Percentiles rank a stretch among this genome's conserved stretches.
These are phyloP conservation scores for Corymbia calophylla DNA, from an alignment of 441 rosid species.

Conservation along the genomic window DNA sequence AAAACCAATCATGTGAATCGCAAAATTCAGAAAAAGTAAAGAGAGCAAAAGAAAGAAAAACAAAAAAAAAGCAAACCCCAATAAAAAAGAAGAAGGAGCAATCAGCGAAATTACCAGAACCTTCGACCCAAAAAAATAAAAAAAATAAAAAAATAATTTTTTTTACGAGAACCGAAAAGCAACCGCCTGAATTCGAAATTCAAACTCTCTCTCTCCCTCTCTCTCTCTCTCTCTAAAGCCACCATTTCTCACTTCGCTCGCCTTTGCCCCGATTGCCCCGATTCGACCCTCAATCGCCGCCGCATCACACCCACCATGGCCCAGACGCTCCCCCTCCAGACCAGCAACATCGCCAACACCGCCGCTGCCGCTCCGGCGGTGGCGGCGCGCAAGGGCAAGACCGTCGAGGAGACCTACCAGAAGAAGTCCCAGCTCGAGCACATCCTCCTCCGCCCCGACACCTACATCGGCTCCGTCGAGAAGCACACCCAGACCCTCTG, in stretches of 20 bases:
- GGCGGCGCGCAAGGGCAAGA: conserved; percentile 18
- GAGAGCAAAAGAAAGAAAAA: background rate
- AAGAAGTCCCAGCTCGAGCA: conserved; percentile 96
- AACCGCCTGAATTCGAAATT: conserved; percentile 16
- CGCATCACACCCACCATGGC: conserved; percentile 11
- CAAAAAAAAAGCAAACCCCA: no score
- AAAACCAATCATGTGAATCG: no score
- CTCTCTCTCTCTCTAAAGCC: background rate
- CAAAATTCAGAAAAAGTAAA: no score
- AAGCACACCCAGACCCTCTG: conserved; percentile 79
- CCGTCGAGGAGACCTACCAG: conserved; percentile 89
- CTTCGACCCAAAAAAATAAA: rapidly evolving
- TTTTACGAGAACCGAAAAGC: rapidly evolving
- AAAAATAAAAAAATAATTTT: background rate
- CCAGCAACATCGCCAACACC: conserved; percentile 61
- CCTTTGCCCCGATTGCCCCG: no score
- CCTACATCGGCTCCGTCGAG: conserved; percentile 94
- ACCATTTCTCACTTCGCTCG: background rate
- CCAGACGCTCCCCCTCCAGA: conserved; percentile 45
- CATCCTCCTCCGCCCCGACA: conserved; percentile 95
- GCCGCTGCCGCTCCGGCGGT: background rate
- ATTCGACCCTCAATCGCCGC: background rate
- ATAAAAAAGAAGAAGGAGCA: background rate
- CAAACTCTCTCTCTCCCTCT: background rate
- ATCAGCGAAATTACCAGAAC: background rate